Evolutionary conservation across 768 basidiomycete genomes (phyloP), one percentile per base, ranked within the genome.

Genomic region (Lentinula lateritia): DNA sequence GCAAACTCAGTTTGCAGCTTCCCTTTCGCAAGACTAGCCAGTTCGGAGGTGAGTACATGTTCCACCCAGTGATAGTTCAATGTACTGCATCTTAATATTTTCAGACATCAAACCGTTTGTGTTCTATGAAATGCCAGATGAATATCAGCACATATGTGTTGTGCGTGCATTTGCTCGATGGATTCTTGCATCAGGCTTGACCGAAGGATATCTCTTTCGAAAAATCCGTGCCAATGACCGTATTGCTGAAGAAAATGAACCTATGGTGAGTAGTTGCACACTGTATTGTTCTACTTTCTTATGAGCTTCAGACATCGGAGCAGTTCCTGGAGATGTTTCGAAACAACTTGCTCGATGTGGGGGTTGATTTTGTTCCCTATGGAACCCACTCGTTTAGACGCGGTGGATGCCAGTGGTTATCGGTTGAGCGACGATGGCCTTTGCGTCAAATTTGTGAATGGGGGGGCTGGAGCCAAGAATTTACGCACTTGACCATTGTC

Each of bases 321-420:
- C 57, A 62, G 5, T 72, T 71, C 52, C 63, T 74, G 0, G 61
- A 69, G 36, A 64, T 58, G 48, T 71, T 74, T 43, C 63, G 68
- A 1, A 68, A 69, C 50, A 70, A 70, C 45, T 60, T 74, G 3
- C 35, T 67, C 9, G 73, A 74, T 60, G 66, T 74, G 18, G 58
- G 50, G 1, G 62, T 73, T 58, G 69, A 72, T 55, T 67, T 65
- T 0, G 38, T 62, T 1, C 52, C 63, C 0, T 28, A 28, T 3
- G 28, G 28, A 28, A 28, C 28, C 3, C 28, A 28, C 3, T 28
- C 28, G 3, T 28, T 28, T 28, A 2, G 28, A 28, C 28, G 28
- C 3, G 28, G 28, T 28, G 28, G 28, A 28, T 28, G 28, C 28
- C 28, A 28, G 28, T 28, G 28, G 28, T 4, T 28, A 4, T 28